Conservation (phyloP, 2,329 filamentous ascomycete species). For the Venturia carpophila region DNA sequence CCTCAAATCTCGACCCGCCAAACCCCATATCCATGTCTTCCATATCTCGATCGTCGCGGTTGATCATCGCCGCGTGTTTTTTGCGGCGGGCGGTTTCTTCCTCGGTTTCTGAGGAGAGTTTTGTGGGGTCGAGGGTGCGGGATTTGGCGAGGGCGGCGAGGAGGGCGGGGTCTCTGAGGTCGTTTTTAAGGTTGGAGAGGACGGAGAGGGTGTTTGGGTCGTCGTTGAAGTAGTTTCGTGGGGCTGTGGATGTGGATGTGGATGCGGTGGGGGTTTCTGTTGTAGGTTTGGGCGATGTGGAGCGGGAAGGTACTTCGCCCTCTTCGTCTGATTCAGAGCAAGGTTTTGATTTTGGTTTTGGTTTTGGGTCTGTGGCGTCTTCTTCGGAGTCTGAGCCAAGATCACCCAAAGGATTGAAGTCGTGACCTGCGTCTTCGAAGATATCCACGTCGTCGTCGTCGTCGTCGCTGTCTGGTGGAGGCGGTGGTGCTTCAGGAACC, state of each 20-base stretch:
- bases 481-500: slow-evolving; percentile 29
- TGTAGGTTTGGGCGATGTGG: slow-evolving; percentile 18
- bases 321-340: slow-evolving; percentile 2
- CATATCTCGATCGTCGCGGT: slow-evolving; percentile 65
- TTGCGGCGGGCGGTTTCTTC: slow-evolving; percentile 61
- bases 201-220: slow-evolving; percentile 22
- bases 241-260: slow-evolving; percentile 16
- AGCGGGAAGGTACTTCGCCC: slow-evolving; percentile 1
- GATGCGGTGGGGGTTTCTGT: slow-evolving; percentile 16
- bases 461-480: slow-evolving; percentile 29
- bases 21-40: slow-evolving; percentile 94
- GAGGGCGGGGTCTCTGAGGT: slow-evolving; percentile 64
- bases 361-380: slow-evolving; percentile 7
- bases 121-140: slow-evolving; percentile 39
- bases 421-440: slow-evolving; percentile 51
- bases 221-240: slow-evolving; percentile 34
- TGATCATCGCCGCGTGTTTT: slow-evolving; percentile 57
- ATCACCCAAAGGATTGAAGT: slow-evolving; percentile 51
- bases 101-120: slow-evolving; percentile 34
- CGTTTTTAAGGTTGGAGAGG: slow-evolving; percentile 20
- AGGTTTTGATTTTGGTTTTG: neutral
- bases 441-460: slow-evolving; percentile 44
- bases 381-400: slow-evolving; percentile 21
- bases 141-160: slow-evolving; percentile 82
- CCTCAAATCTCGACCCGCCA: slow-evolving; percentile 76